Evolutionary conservation across 2,329 filamentous ascomycete genomes (phyloP).

Genomic region (Fonsecaea multimorphosa): DNA sequence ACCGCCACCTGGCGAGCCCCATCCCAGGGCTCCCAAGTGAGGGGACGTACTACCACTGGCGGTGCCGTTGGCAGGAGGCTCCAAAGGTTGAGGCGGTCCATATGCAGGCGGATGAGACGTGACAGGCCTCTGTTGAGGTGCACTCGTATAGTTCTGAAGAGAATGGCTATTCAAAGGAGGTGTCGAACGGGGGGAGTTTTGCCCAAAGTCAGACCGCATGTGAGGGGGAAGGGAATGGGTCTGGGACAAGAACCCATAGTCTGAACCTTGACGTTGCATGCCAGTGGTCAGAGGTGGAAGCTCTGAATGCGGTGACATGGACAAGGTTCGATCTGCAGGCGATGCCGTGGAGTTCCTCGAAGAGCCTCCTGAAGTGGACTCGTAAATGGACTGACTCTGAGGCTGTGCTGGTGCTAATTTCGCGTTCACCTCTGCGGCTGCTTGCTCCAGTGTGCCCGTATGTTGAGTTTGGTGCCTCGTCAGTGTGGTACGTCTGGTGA

Average conservation of each 20-base stretch:
- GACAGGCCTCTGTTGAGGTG: constrained; percentile 62
- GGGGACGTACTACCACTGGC: constrained; percentile 81
- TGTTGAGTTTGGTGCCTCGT: constrained; percentile 97
- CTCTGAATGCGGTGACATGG: constrained; percentile 79
- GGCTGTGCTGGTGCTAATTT: constrained; percentile 69
- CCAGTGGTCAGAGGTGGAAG: constrained; percentile 69
- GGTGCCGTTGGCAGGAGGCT: constrained; percentile 74
- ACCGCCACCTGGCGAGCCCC: constrained; percentile 83
- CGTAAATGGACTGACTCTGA: constrained; percentile 44
- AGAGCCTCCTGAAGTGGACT: constrained; percentile 51
- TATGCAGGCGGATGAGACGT: constrained; percentile 87
- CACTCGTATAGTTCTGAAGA: constrained; percentile 63
- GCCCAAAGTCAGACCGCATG: constrained; percentile 75
- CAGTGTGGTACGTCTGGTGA: constrained; percentile 91
- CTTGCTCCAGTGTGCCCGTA: constrained; percentile 92
- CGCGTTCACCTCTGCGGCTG: constrained; percentile 84
- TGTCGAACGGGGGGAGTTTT: constrained; percentile 67
- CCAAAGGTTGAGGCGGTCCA: constrained; percentile 81
- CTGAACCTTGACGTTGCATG: constrained; percentile 70
- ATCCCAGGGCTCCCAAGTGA: constrained; percentile 80
- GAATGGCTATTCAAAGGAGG: constrained; percentile 69
- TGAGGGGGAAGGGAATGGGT: constrained; percentile 82
- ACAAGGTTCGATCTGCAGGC: constrained; percentile 76
- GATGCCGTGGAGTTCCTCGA: constrained; percentile 72
- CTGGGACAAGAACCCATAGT: constrained; percentile 74